Conservation (phyloP, 305 asterid genomes). For the Solanum hybrid region DNA sequence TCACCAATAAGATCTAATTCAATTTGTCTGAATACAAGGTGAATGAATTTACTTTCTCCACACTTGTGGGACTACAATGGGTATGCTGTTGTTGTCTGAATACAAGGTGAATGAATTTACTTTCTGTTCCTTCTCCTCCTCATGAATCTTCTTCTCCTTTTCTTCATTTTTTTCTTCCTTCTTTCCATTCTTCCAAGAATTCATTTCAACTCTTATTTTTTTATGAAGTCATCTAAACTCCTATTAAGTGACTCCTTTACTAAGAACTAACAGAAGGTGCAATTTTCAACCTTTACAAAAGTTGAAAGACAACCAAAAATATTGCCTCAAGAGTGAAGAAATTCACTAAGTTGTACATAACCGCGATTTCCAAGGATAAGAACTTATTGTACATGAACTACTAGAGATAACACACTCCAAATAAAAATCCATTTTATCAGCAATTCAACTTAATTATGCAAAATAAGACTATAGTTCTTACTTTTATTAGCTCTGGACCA, state of each 20-base stretch:
- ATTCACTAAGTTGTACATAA: neutral
- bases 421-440: neutral
- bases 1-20: neutral
- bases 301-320: neutral
- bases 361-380: neutral
- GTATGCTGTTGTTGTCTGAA: neutral
- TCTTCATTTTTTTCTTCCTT: neutral
- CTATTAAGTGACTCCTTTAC: neutral
- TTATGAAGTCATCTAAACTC: neutral
- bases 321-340: neutral
- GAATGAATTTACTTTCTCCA: neutral
- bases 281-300: neutral
- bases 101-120: neutral
- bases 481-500: conserved; percentile 53
- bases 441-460: neutral
- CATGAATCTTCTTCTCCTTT: neutral
- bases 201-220: neutral
- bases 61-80: neutral
- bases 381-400: neutral
- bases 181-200: neutral
- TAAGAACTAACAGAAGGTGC: neutral
- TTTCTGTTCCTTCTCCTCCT: neutral
- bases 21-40: neutral
- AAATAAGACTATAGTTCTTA: conserved; percentile 16
- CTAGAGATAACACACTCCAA: neutral